A percentile compares a stretch with the other conserved stretches of the same genome.
These are phyloP conservation scores for Purpureocillium takamizusanense DNA, from an alignment of 2,329 filamentous ascomycete genomes.

Conservation along the genomic window DNA sequence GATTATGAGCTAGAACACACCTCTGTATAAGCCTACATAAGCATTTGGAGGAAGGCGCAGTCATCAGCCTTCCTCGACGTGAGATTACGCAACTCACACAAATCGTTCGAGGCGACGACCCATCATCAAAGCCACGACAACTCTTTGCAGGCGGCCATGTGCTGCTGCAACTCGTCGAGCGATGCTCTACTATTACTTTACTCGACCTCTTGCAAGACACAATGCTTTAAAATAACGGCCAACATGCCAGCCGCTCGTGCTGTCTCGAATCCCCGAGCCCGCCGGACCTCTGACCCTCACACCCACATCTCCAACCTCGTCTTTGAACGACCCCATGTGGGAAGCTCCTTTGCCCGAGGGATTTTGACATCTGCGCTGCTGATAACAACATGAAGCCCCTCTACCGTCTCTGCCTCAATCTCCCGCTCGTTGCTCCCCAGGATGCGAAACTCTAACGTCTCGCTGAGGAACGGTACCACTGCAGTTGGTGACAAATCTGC, in stretches of 20 bases:
- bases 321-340: slow-evolving; percentile 15
- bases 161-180: too few species aligned
- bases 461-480: slow-evolving; percentile 31
- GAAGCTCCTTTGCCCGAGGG: slow-evolving; percentile 17
- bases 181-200: too few species aligned
- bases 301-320: slow-evolving; percentile 16
- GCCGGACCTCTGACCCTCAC: not conserved
- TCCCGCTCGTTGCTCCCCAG: slow-evolving; percentile 15
- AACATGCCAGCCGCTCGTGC: not conserved
- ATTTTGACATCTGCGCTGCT: slow-evolving; percentile 18
- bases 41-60: too few species aligned
- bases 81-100: too few species aligned
- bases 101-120: too few species aligned
- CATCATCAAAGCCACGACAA: too few species aligned
- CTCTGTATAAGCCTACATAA: too few species aligned
- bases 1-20: too few species aligned
- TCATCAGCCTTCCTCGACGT: too few species aligned
- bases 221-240: not conserved
- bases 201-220: not conserved
- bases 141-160: too few species aligned
- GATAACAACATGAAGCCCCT: slow-evolving; percentile 20
- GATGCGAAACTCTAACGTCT: slow-evolving; percentile 25
- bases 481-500: slow-evolving; percentile 23
- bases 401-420: slow-evolving; percentile 15
- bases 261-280: too few species aligned